Percentiles rank a stretch among this genome's conserved stretches.
Conservation (phyloP, 2,329 filamentous ascomycete species). For the Stylonectria norvegica region DNA sequence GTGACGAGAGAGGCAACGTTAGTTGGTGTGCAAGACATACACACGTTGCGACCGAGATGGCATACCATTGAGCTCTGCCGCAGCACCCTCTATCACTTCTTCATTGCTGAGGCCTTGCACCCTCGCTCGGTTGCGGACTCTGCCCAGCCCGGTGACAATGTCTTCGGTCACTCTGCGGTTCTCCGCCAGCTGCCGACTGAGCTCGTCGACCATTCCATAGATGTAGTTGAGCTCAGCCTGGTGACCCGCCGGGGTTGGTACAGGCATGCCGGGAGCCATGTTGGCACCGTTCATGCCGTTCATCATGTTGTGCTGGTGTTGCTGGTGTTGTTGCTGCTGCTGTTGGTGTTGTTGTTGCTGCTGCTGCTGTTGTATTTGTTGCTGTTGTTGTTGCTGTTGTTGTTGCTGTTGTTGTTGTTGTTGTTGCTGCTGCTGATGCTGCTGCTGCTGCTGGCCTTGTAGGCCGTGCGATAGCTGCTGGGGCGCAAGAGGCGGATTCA, state of each 20-base stretch:
- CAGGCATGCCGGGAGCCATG: conserved; percentile 46
- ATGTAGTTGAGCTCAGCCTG: conserved; percentile 67
- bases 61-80: conserved; percentile 56
- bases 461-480: conserved; percentile 16
- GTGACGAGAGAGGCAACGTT: conserved; percentile 2
- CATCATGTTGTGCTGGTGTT: conserved; percentile 34
- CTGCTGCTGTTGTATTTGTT: conserved; percentile 20
- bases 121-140: conserved; percentile 56
- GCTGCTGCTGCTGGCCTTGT: conserved; percentile 15
- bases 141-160: conserved; percentile 60
- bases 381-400: conserved; percentile 19
- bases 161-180: conserved; percentile 60
- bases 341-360: conserved; percentile 10
- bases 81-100: conserved; percentile 53
- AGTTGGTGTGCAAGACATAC: conserved; percentile 4
- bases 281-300: conserved; percentile 50
- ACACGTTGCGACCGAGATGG: conserved; percentile 3
- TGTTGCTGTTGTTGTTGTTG: conserved; percentile 21
- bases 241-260: conserved; percentile 63
- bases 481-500: conserved; percentile 9
- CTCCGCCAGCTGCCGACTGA: conserved; percentile 60
- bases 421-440: conserved; percentile 23
- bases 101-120: conserved; percentile 54
- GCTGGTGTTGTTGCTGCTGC: conserved; percentile 16
- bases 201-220: conserved; percentile 64